Evolutionary conservation across 139 green algal species (phyloP).

Genomic region (Pedinophyceae sp.): DNA sequence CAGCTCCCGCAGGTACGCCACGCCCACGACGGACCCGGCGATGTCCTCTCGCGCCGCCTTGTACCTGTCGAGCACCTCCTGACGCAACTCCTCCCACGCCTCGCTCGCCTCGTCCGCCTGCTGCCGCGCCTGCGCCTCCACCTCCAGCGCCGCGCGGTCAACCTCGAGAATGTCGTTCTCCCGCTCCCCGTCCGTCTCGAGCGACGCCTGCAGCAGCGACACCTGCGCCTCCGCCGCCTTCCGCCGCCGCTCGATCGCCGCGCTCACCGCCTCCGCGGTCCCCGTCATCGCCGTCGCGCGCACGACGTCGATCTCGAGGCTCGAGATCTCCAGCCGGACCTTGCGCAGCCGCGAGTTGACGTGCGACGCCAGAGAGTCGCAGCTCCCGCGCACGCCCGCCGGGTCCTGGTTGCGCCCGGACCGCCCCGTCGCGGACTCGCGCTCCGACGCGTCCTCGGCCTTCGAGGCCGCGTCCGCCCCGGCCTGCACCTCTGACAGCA

Average conservation of each 20-base stretch:
- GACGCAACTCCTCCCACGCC: background rate
- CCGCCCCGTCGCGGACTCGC: too few relatives aligned
- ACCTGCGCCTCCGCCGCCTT: background rate
- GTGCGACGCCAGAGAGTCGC: too few relatives aligned
- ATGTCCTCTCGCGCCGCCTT: too few relatives aligned
- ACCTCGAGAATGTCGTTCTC: too few relatives aligned
- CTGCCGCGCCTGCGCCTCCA: background rate
- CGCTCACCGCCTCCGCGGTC: background rate
- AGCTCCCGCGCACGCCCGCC: too few relatives aligned
- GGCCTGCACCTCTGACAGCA: too few relatives aligned
- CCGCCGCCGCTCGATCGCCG: background rate
- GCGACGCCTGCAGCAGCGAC: background rate
- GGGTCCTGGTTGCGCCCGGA: too few relatives aligned
- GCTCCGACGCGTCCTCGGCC: too few relatives aligned
- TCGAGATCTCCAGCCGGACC: background rate
- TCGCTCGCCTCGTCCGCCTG: background rate
- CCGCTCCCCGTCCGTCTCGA: background rate
- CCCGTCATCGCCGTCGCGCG: background rate
- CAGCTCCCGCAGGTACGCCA: background rate
- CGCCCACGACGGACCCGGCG: too few relatives aligned
- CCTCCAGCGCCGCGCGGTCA: background rate
- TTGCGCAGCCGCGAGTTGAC: too few relatives aligned
- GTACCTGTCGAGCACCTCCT: background rate
- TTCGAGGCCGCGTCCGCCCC: too few relatives aligned
- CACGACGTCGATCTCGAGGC: background rate